Evolutionary conservation across 1,139 yeast species (phyloP), one percentile per base, ranked within the genome.

Genomic region (Yamadazyma atmosphaerica): DNA sequence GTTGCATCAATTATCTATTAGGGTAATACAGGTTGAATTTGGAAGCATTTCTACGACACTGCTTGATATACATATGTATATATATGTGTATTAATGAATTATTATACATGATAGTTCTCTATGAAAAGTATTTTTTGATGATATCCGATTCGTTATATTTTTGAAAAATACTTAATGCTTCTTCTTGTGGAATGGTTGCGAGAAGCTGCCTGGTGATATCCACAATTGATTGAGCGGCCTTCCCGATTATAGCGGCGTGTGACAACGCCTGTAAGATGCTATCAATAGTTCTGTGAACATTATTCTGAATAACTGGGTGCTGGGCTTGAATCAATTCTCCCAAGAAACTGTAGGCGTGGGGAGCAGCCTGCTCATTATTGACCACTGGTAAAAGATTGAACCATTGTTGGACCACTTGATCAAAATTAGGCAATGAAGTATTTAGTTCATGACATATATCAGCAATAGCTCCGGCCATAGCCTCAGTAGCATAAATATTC

Each of bases 291-390:
- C 77, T 74, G n/a, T 84, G 81, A 11, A 81, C 60, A 43, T 82
- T 81, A 14, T 67, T 60, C 15, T 40, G 40, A 31, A 88, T 77
- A 4, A 81, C 69, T 3, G 84, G 78, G 50, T 88, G 94, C 40
- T 78, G 75, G 45, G 74, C 76, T 37, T 83, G 83, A 35, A 90
- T 83, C 52, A 92, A 70, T 46, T 84, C 86, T 21, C 83, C 68
- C 54, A 92, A 72, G 59, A 88, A 90, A 48, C 76, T 70, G 63
- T 88, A 92, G 18, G 89, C 83, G 61, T 74, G 87, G n/a, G 89
- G 82, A 2, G 98, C 97, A 7, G 95, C 95, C 51, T 86, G 94
- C 32, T 82, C 86, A 61, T 92, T 97, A 51, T 82, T 84, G 14
- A 82, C 65, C 34, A 90, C 77, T 21, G 98, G 98, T 51, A 92